These are phyloP conservation scores for Carex pumila DNA, from an alignment of 176 grass and related monocot genomes.

Conservation along the genomic window DNA sequence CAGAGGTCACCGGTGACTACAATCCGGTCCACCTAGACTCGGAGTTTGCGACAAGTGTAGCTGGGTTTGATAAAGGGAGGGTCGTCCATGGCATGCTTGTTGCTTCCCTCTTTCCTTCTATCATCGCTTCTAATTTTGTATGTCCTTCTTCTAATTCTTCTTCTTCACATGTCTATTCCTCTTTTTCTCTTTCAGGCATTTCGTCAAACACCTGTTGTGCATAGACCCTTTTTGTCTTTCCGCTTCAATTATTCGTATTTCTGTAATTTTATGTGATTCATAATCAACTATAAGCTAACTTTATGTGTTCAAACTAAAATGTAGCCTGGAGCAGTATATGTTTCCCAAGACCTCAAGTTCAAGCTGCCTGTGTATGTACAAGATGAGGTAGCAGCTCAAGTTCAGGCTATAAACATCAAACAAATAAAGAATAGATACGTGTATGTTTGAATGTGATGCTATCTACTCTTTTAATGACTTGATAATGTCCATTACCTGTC, in stretches of 20 bases:
- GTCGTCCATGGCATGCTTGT: conserved; percentile 82
- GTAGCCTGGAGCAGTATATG: conserved; percentile 54
- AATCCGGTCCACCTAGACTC: conserved; percentile 63
- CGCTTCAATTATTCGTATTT: background rate
- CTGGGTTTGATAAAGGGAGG: conserved; percentile 40
- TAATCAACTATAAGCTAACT: background rate
- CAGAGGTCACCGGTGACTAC: conserved; percentile 45
- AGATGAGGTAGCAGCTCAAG: conserved; percentile 42
- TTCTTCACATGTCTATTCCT: background rate
- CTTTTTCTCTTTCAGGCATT: conserved; percentile 15
- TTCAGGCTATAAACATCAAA: conserved; percentile 36
- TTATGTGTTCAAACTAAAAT: background rate
- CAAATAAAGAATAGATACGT: conserved; percentile 29
- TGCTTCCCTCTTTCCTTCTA: conserved; percentile 55
- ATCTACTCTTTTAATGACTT: background rate
- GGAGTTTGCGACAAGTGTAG: conserved; percentile 20
- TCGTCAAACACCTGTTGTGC: conserved; percentile 23
- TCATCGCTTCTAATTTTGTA: conserved; percentile 63
- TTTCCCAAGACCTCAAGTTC: conserved; percentile 47
- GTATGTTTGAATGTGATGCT: conserved; percentile 9
- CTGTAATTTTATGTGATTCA: background rate
- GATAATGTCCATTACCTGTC: background rate
- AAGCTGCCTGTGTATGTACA: conserved; percentile 46
- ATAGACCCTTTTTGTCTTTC: background rate
- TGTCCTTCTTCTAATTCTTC: background rate